These are phyloP conservation scores for Cucurbita ficifolia DNA, from an alignment of 306 rosid genomes.

Conservation along the genomic window DNA sequence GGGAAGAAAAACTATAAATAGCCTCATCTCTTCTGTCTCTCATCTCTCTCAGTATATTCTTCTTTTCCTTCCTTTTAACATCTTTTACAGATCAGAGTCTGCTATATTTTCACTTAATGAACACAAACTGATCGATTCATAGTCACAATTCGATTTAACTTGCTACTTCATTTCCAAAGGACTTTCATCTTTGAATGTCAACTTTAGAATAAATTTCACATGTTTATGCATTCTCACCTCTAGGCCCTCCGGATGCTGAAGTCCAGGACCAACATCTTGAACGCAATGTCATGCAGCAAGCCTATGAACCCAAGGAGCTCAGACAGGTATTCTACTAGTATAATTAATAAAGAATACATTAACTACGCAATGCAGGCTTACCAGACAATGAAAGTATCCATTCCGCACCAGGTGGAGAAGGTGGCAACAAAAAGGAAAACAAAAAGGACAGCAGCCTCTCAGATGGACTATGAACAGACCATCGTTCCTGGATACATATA, in stretches of 20 bases:
- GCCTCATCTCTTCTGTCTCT: neutral
- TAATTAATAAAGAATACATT: neutral
- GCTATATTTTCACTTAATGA: neutral
- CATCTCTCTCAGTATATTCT: neutral
- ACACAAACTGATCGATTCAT: neutral
- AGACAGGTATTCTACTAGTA: slow-evolving; percentile 27
- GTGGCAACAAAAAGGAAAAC: slow-evolving; percentile 34
- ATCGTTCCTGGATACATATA: slow-evolving; percentile 50
- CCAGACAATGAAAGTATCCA: slow-evolving; percentile 14
- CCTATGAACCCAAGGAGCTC: slow-evolving; percentile 17
- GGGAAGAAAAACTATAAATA: neutral
- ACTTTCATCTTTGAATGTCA: neutral
- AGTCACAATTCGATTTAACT: neutral
- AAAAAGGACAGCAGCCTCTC: slow-evolving; percentile 13
- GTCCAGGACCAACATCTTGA: slow-evolving; percentile 25
- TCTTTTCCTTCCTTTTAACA: neutral
- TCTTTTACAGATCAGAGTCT: neutral
- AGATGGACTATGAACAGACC: slow-evolving; percentile 65
- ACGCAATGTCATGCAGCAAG: slow-evolving; percentile 12
- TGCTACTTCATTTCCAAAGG: neutral
- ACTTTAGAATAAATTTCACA: neutral
- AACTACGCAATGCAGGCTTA: neutral
- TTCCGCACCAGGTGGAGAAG: slow-evolving; percentile 28
- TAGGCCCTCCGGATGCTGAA: slow-evolving; percentile 22
- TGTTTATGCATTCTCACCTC: slow-evolving; percentile 6